A percentile compares a stretch with the other conserved stretches of the same genome.
These are phyloP conservation scores for Coelastrella sp. DNA, from an alignment of 139 green algal genomes.

Conservation along the genomic window DNA sequence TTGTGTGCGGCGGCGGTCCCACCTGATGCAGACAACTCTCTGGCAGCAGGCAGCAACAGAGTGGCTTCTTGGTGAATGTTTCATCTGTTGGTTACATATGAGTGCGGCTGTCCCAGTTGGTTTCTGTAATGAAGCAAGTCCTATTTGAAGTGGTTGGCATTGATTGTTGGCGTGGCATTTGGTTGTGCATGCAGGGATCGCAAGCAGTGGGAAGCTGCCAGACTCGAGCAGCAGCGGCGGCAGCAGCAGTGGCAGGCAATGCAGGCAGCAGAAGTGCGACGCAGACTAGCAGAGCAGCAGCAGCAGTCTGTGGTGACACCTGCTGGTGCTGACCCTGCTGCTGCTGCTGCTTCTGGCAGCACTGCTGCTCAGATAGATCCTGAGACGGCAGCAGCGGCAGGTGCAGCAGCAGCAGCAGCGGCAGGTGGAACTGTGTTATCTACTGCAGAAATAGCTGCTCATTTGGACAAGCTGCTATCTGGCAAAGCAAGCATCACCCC, in stretches of 20 bases:
- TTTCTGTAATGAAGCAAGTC: too few relatives aligned
- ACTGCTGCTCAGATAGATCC: not conserved
- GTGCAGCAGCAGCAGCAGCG: not conserved
- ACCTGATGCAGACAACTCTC: too few relatives aligned
- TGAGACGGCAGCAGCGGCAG: not conserved
- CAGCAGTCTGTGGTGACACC: not conserved
- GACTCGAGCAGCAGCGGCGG: not conserved
- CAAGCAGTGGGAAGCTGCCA: constrained; percentile 10
- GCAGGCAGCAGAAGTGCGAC: constrained; percentile 7
- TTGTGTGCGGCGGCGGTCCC: too few relatives aligned
- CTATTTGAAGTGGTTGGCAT: not conserved
- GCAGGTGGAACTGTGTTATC: not conserved
- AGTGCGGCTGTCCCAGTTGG: too few relatives aligned
- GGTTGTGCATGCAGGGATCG: constrained; percentile 18
- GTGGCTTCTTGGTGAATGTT: too few relatives aligned
- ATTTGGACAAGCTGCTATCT: constrained; percentile 22
- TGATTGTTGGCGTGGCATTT: too few relatives aligned
- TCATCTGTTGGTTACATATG: too few relatives aligned
- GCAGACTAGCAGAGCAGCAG: not conserved
- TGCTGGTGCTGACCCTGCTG: too few relatives aligned
- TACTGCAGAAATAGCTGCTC: constrained; percentile 16
- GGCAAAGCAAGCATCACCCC: constrained; percentile 6
- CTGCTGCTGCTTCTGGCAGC: not conserved
- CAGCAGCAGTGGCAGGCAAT: constrained; percentile 36
- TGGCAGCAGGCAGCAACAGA: too few relatives aligned